These are phyloP conservation scores for Fusarium sp. DNA, from an alignment of 2,329 filamentous ascomycete species.

Conservation along the genomic window DNA sequence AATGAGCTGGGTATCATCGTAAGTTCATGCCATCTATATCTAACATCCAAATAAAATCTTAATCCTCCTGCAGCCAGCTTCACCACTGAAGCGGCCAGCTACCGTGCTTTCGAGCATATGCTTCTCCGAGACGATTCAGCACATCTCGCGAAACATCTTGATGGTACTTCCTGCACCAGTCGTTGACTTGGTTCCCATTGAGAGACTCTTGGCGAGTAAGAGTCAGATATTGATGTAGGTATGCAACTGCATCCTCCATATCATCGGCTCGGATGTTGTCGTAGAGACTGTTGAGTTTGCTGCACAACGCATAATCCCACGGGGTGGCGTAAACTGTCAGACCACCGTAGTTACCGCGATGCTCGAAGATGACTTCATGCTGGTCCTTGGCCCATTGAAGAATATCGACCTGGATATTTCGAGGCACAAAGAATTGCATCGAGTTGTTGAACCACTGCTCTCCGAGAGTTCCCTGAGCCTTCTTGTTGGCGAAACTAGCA, in stretches of 20 bases:
- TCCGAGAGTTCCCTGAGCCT: conserved; percentile 24
- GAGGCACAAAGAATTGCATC: conserved; percentile 31
- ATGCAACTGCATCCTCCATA: conserved; percentile 31
- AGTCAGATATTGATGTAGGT: conserved; percentile 24
- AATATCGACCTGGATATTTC: conserved; percentile 16
- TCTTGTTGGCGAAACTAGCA: conserved; percentile 28
- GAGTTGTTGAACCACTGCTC: conserved; percentile 37
- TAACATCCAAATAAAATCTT: not conserved
- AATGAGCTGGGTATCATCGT: conserved; percentile 29
- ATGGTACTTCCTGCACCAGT: conserved; percentile 30
- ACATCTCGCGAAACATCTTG: conserved; percentile 21
- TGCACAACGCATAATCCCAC: conserved; percentile 33
- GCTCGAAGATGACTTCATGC: conserved; percentile 29
- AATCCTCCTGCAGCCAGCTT: not conserved
- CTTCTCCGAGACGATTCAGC: conserved; percentile 16
- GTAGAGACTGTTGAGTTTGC: conserved; percentile 32
- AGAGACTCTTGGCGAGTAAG: not conserved
- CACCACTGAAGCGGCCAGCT: conserved; percentile 24
- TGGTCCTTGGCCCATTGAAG: conserved; percentile 19
- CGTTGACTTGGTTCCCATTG: not conserved
- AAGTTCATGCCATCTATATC: conserved; percentile 9
- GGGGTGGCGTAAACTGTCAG: conserved; percentile 32
- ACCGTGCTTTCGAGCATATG: conserved; percentile 10
- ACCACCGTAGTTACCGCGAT: conserved; percentile 16
- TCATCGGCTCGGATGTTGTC: conserved; percentile 30